These are phyloP conservation scores for Lepidium sativum DNA, from an alignment of 345 rosid species.

Conservation along the genomic window DNA sequence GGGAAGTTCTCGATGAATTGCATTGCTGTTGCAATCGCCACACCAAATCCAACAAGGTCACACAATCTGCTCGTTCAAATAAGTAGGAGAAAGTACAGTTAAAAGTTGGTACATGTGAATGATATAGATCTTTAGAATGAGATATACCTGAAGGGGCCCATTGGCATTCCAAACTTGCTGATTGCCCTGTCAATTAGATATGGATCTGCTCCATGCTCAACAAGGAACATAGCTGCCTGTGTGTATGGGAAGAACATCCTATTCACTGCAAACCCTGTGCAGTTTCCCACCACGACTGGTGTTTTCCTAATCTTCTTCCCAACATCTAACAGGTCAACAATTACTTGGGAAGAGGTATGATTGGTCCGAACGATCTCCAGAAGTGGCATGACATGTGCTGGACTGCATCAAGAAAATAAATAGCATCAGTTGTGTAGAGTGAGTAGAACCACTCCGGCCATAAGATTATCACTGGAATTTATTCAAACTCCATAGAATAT, in stretches of 20 bases:
- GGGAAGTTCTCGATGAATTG: slow-evolving; percentile 81
- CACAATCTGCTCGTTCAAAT: slow-evolving; percentile 43
- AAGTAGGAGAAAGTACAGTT: neutral
- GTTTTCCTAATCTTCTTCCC: slow-evolving; percentile 92
- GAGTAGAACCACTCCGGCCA: neutral
- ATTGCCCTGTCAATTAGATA: slow-evolving; percentile 67
- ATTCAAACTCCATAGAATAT: neutral
- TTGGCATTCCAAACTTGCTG: slow-evolving; percentile 96
- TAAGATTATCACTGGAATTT: neutral
- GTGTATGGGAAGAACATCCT: slow-evolving; percentile 98
- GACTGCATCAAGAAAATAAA: slow-evolving; percentile 48
- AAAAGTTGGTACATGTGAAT: neutral
- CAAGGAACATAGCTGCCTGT: slow-evolving; percentile 70
- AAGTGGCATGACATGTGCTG: slow-evolving; percentile 96
- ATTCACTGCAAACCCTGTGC: slow-evolving; percentile 98
- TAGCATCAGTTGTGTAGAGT: slow-evolving; percentile 5
- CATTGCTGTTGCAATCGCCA: slow-evolving; percentile 64
- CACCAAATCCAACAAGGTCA: slow-evolving; percentile 95
- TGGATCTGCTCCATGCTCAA: slow-evolving; percentile 71
- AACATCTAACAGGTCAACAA: slow-evolving; percentile 82
- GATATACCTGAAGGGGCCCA: slow-evolving; percentile 90
- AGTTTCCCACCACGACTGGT: slow-evolving; percentile 90
- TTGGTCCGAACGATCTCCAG: slow-evolving; percentile 88
- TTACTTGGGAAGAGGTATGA: slow-evolving; percentile 75
- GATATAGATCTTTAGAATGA: neutral